Evolutionary conservation across 257 asterid species (phyloP).

Genomic region (Solanum corneliomulleri): DNA sequence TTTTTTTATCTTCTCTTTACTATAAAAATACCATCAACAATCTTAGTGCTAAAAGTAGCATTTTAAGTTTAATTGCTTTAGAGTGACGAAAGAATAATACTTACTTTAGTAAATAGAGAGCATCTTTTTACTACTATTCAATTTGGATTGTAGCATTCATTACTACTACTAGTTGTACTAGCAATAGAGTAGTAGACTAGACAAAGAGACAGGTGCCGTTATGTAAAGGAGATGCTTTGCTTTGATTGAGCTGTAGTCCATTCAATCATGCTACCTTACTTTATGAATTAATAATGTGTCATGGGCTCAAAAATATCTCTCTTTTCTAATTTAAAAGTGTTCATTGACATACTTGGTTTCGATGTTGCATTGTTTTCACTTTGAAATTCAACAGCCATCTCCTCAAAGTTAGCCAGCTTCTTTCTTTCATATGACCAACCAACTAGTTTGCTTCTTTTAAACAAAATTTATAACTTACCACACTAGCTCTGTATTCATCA

Average conservation of each 20-base stretch:
- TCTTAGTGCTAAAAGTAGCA: neutral
- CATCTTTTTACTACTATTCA: neutral
- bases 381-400: neutral
- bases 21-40: neutral
- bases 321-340: neutral
- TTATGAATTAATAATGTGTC: neutral
- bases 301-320: neutral
- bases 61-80: neutral
- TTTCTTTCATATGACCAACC: neutral
- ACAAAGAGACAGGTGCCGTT: neutral
- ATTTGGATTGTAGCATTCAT: neutral
- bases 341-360: neutral
- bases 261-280: neutral
- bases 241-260: neutral
- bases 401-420: neutral
- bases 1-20: neutral
- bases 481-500: neutral
- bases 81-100: neutral
- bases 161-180: neutral
- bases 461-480: neutral
- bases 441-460: neutral
- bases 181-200: neutral
- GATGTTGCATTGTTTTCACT: neutral
- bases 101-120: neutral
- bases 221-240: neutral